Percentiles rank a stretch among this genome's conserved stretches.
Conservation (phyloP, 176 grass and related monocot genomes). For the Juncus inflexus region DNA sequence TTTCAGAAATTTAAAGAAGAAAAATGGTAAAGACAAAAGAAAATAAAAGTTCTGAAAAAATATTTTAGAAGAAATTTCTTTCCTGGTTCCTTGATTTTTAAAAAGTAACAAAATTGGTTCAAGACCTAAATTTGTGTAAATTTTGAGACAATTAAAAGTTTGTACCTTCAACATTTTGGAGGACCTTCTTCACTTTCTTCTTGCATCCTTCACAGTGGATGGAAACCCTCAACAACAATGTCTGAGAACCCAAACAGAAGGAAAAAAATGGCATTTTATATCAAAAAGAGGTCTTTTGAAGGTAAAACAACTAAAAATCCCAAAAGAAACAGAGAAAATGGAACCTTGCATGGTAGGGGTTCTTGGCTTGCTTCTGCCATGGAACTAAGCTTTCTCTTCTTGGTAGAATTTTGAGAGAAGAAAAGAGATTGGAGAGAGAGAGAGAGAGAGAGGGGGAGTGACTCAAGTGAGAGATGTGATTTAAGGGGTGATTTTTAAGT, state of each 20-base stretch:
- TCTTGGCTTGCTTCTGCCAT: slow-evolving; percentile 72
- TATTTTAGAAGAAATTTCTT: too few relatives aligned
- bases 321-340: background rate
- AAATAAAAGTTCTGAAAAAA: too few relatives aligned
- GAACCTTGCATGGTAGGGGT: slow-evolving; percentile 55
- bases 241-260: too few relatives aligned
- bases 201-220: slow-evolving; percentile 95
- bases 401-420: background rate
- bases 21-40: too few relatives aligned
- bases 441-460: background rate
- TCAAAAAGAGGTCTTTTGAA: background rate
- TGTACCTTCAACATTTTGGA: slow-evolving; percentile 54
- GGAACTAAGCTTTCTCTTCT: background rate
- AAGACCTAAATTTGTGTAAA: too few relatives aligned
- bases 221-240: slow-evolving; percentile 62
- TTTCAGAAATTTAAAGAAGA: too few relatives aligned
- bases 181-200: slow-evolving; percentile 88
- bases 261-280: background rate
- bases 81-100: too few relatives aligned
- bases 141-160: background rate
- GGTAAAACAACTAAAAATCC: background rate
- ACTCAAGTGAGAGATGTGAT: slow-evolving; percentile 1
- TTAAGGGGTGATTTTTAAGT: slow-evolving; percentile 14
- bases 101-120: too few relatives aligned
- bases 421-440: background rate